phyloP scores from a whole-genome alignment of 768 basidiomycete species.

The Udeniomyces megalosporus region DNA sequence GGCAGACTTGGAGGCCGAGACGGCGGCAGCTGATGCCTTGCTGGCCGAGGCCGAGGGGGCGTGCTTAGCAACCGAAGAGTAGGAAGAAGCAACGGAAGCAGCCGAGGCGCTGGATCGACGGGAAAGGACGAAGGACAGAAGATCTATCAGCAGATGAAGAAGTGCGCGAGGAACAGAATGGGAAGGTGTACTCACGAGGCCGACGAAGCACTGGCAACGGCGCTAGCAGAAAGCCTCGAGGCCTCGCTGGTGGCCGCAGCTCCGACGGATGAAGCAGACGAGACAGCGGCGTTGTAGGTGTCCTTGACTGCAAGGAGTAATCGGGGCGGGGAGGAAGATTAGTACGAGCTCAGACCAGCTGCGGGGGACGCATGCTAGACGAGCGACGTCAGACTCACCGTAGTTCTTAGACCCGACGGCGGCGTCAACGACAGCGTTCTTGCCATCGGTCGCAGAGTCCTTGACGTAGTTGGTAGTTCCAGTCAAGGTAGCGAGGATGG shows the following conservation, averaged over 20 bases:
- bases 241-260: neutral
- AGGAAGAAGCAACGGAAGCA: conserved; percentile 8
- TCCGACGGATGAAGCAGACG: conserved; percentile 20
- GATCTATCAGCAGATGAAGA: no score
- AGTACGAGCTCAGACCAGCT: no score
- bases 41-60: conserved; percentile 25
- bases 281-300: conserved; percentile 21
- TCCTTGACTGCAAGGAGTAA: conserved; percentile 22
- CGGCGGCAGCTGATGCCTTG: conserved; percentile 16
- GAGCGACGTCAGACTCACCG: no score
- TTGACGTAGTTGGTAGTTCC: conserved; percentile 21
- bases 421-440: neutral
- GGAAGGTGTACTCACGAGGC: conserved; percentile 13
- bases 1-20: conserved; percentile 18
- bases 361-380: no score
- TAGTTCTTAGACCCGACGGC: neutral
- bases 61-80: conserved; percentile 19
- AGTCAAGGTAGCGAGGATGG: conserved; percentile 30
- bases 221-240: neutral
- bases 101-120: neutral
- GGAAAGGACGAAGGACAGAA: neutral
- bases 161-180: neutral
- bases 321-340: neutral
- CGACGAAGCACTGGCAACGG: conserved; percentile 11
- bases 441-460: conserved; percentile 19